Evolutionary conservation across 768 basidiomycete genomes (phyloP).

Genomic region (Podaxis sp.): DNA sequence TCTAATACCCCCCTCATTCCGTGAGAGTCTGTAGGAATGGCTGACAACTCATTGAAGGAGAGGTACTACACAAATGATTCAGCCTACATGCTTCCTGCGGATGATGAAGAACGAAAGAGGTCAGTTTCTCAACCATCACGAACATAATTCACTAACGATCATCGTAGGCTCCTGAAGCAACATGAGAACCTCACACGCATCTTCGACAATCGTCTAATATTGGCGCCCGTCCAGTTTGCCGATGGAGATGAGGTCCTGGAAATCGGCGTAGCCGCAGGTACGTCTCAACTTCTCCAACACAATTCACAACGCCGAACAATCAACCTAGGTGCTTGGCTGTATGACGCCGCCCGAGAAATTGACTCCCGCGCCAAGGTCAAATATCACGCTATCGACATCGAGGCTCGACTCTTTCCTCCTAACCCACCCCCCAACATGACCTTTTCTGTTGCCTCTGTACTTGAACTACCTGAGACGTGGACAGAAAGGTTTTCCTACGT

Average conservation of each 20-base stretch:
- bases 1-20: background rate
- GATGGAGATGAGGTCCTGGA: background rate
- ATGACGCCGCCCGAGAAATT: background rate
- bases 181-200: background rate
- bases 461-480: constrained; percentile 6
- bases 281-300: background rate
- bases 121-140: background rate
- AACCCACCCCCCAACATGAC: constrained; percentile 6
- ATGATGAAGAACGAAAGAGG: background rate
- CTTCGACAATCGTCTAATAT: background rate
- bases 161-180: background rate
- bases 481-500: constrained; percentile 1
- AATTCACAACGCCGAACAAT: background rate
- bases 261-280: background rate
- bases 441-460: constrained; percentile 5
- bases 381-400: constrained; percentile 20
- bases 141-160: too few species aligned
- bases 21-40: background rate
- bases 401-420: constrained; percentile 20
- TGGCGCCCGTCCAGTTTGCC: background rate
- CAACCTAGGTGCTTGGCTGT: background rate
- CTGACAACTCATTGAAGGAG: background rate
- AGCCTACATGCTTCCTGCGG: background rate
- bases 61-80: background rate
- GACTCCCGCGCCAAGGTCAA: background rate